Evolutionary conservation across 2,329 filamentous ascomycete species (phyloP), one percentile per base, ranked within the genome.

Genomic region (Xylaria sp.): DNA sequence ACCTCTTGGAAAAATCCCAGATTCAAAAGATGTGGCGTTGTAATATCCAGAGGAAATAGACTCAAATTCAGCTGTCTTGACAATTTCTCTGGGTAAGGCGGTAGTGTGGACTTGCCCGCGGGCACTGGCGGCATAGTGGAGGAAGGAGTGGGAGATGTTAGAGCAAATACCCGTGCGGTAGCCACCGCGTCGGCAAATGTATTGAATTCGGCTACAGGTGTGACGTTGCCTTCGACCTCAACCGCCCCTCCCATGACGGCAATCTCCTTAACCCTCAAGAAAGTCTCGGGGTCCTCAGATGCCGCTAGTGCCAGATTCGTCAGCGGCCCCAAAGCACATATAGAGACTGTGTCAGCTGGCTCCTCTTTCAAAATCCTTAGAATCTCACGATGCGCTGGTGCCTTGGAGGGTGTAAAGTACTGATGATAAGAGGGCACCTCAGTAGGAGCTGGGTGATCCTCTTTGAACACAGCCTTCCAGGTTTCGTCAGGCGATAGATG

Each of bases 161-260:
- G 83, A 6, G 93, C 92, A 76, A 91, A 94, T 20, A 96, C 87
- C 15, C 92, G 87, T 11, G 93, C 92, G 0, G 92, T 88, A 33
- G 93, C 92, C 48, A 93, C 86, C 23, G 92, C 86, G 79, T 99
- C 97, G 66, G 96, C 94, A 77, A 93, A 97, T 66, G 92, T 92
- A 83, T 99, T 99, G 87, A 99, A 99, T 79, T 99, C 96, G 71
- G 93, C 93, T 13, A 91, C 88, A 1, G 96, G 95, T 54, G 89
- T 90, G 76, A 93, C 89, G 80, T 99, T 99, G 74, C 96, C 96
- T 59, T 90, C 87, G 53, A 89, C 83, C 67, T 92, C 86, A 63
- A 99, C 87, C 28, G 93, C 90, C 68, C 96, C 96, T 67, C 95
- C 96, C 96, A 99, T 99, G 56, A 97, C 92, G 4, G 97, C 91